These are phyloP conservation scores for Aspergillus hortae DNA, from an alignment of 2,329 filamentous ascomycete genomes.

Conservation along the genomic window DNA sequence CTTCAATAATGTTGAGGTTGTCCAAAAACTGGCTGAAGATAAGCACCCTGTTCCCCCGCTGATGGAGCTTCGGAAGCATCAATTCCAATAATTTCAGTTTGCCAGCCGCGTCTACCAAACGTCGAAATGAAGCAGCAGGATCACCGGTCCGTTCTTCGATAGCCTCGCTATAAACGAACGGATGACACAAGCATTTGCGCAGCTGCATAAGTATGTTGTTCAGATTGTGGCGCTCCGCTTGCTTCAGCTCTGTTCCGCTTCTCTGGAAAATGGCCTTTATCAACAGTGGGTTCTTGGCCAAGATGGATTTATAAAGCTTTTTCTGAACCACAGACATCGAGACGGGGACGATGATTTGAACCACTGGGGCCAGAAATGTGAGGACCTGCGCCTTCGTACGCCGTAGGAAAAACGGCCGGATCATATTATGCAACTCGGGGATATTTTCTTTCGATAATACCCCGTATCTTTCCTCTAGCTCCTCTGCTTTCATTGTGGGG, in stretches of 20 bases:
- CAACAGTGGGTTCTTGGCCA: conserved; percentile 79
- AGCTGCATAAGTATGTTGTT: conserved; percentile 96
- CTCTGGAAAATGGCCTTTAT: conserved; percentile 79
- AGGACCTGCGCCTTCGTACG: conserved; percentile 89
- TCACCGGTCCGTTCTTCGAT: conserved; percentile 78
- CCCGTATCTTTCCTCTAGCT: conserved; percentile 70
- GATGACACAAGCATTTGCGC: conserved; percentile 90
- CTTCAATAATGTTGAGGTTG: conserved; percentile 85
- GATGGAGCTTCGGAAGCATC: conserved; percentile 81
- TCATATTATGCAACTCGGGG: conserved; percentile 73
- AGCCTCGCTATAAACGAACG: conserved; percentile 85
- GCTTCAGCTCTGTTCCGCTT: conserved; percentile 56
- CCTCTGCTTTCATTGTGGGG: conserved; percentile 62
- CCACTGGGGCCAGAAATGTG: conserved; percentile 87
- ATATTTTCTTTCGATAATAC: conserved; percentile 82
- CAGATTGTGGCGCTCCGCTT: conserved; percentile 71
- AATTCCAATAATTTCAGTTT: conserved; percentile 82
- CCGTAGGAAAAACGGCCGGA: conserved; percentile 67
- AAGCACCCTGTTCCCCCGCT: conserved; percentile 82
- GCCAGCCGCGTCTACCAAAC: conserved; percentile 84
- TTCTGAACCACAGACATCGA: conserved; percentile 93
- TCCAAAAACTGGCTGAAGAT: conserved; percentile 93
- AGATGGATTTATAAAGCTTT: conserved; percentile 88
- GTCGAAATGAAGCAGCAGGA: conserved; percentile 63
- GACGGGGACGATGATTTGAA: conserved; percentile 92